A percentile compares a stretch with the other conserved stretches of the same genome.
These are phyloP conservation scores for Vickermania ingenoplastis DNA, from an alignment of 208 protist species.

Conservation along the genomic window DNA sequence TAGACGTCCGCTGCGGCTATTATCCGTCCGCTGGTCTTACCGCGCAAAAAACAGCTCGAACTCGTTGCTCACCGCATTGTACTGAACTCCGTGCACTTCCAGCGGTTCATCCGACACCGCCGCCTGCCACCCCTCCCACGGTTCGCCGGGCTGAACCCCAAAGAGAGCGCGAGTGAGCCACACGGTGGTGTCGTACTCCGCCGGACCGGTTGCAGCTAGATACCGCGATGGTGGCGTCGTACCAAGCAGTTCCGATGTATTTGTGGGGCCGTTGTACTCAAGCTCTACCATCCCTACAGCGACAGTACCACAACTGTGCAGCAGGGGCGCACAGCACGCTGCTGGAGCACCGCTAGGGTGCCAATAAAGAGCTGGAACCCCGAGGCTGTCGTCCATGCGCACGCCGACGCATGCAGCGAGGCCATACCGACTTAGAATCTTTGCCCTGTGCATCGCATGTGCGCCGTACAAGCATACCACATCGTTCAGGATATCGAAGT, in stretches of 20 bases:
- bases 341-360: conserved; percentile 61
- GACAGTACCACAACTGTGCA: conserved; percentile 40
- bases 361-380: conserved; percentile 44
- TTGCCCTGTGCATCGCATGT: conserved; percentile 38
- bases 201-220: conserved; percentile 21
- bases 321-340: conserved; percentile 55
- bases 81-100: conserved; percentile 53
- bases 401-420: conserved; percentile 61
- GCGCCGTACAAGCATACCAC: conserved; percentile 14
- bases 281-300: conserved; percentile 44
- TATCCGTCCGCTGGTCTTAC: conserved; percentile 17
- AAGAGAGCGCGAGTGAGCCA: conserved; percentile 78
- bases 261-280: conserved; percentile 62
- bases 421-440: conserved; percentile 75
- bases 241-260: conserved; percentile 25
- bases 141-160: conserved; percentile 32
- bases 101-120: background rate
- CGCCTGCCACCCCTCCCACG: conserved; percentile 11
- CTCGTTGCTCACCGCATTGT: conserved; percentile 27
- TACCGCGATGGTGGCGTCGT: conserved; percentile 51
- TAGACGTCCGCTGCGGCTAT: conserved; percentile 25
- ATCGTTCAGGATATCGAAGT: conserved; percentile 61
- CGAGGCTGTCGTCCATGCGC: conserved; percentile 10
- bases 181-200: conserved; percentile 26
- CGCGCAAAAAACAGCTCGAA: conserved; percentile 58